These are phyloP conservation scores for Rhodotorula sp. DNA, from an alignment of 1,284 basidiomycete genomes.

Conservation along the genomic window DNA sequence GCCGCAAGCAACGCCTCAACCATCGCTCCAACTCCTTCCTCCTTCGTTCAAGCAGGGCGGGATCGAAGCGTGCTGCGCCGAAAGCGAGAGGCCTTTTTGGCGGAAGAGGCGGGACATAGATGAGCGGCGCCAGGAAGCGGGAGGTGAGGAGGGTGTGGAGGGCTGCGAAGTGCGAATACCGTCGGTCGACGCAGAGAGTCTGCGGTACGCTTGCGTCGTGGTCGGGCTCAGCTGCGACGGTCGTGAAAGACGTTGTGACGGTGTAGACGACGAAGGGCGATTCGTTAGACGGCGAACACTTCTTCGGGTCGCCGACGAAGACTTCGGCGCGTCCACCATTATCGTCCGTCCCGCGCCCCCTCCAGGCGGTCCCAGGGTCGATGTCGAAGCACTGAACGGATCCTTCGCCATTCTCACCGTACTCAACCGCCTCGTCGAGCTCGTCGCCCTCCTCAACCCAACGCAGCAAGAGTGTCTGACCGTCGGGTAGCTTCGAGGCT, in stretches of 20 bases:
- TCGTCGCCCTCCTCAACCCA: constrained; percentile 25
- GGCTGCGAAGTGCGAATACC: constrained; percentile 79
- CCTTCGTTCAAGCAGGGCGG: constrained; percentile 75
- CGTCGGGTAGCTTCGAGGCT: constrained; percentile 23
- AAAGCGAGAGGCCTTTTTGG: constrained; percentile 62
- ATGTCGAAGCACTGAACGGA: constrained; percentile 48
- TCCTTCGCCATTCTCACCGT: constrained; percentile 52
- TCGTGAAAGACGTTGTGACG: constrained; percentile 49
- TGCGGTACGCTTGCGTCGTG: constrained; percentile 34
- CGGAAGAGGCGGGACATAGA: constrained; percentile 73
- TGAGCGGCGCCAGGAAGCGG: constrained; percentile 60
- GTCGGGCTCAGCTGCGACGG: not conserved
- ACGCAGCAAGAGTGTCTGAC: constrained; percentile 11
- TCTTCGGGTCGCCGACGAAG: constrained; percentile 77
- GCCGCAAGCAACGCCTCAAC: constrained; percentile 65
- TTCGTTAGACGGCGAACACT: constrained; percentile 49
- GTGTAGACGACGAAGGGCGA: constrained; percentile 66
- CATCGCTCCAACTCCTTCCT: constrained; percentile 76
- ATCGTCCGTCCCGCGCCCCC: constrained; percentile 43
- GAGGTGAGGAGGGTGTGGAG: constrained; percentile 66
- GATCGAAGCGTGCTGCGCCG: constrained; percentile 65
- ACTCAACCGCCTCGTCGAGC: not conserved
- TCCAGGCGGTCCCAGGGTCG: constrained; percentile 63
- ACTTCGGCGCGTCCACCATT: constrained; percentile 59
- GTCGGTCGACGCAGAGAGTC: constrained; percentile 68